Conservation (phyloP, 2,329 filamentous ascomycete species). For the Hortaea sp. region DNA sequence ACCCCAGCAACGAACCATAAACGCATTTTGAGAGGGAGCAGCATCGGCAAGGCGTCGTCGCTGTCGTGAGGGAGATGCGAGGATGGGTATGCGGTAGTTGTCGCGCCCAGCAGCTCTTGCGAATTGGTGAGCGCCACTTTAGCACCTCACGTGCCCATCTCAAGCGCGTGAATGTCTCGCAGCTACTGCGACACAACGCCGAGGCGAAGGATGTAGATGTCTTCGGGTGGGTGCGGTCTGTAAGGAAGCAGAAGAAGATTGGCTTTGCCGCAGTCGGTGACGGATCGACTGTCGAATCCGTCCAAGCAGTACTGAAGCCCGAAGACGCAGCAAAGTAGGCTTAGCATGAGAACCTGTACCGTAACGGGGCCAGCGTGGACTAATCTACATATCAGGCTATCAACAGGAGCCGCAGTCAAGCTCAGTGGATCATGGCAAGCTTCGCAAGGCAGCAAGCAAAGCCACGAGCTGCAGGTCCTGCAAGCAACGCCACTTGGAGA, state of each 20-base stretch:
- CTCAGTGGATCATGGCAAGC: constrained; percentile 68
- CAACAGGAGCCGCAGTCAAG: constrained; percentile 70
- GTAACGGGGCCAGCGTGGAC: neutral
- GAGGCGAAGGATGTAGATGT: constrained; percentile 33
- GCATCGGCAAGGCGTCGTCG: neutral
- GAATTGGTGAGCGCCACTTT: constrained; percentile 2
- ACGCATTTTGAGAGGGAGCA: neutral
- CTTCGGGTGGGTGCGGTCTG: constrained; percentile 71
- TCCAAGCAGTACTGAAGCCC: constrained; percentile 73
- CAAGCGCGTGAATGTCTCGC: constrained; percentile 13
- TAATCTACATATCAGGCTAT: constrained; percentile 47
- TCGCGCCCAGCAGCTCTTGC: neutral
- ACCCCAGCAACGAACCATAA: neutral
- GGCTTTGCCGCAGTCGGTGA: constrained; percentile 81
- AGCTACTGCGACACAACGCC: constrained; percentile 15
- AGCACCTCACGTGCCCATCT: constrained; percentile 7
- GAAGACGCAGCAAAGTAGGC: constrained; percentile 62
- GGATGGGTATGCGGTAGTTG: neutral
- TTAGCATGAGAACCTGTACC: neutral
- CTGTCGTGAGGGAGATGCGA: constrained; percentile 1
- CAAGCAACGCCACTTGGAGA: constrained; percentile 61
- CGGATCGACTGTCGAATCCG: constrained; percentile 66
- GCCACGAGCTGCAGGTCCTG: constrained; percentile 69
- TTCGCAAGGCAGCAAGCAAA: constrained; percentile 57
- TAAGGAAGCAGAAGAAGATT: constrained; percentile 74